These are phyloP conservation scores for Hansenula sp. DNA, from an alignment of 1,139 yeast species.

Conservation along the genomic window DNA sequence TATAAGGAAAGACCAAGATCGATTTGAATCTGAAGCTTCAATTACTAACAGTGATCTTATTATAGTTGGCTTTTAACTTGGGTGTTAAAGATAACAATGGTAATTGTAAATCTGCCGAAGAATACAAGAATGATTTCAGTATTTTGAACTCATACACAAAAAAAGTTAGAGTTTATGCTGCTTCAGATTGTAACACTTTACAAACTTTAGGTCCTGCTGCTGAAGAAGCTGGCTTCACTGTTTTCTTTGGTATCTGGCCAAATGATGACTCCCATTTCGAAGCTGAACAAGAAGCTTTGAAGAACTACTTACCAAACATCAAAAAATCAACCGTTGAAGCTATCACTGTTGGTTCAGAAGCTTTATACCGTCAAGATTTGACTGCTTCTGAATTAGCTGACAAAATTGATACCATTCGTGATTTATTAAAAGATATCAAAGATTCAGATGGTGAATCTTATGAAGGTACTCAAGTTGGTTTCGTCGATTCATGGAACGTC, in stretches of 20 bases:
- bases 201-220: slow-evolving; percentile 84
- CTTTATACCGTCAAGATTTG: slow-evolving; percentile 80
- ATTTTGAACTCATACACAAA: slow-evolving; percentile 52
- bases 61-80: slow-evolving; percentile 61
- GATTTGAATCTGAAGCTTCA: neutral
- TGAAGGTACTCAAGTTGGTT: slow-evolving; percentile 72
- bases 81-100: slow-evolving; percentile 73
- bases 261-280: slow-evolving; percentile 69
- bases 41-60: slow-evolving; percentile 28
- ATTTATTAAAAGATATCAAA: slow-evolving; percentile 50
- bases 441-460: slow-evolving; percentile 83
- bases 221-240: slow-evolving; percentile 62
- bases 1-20: neutral
- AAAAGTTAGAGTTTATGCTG: slow-evolving; percentile 77
- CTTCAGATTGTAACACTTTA: slow-evolving; percentile 84
- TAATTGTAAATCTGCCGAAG: slow-evolving; percentile 65
- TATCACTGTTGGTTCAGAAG: slow-evolving; percentile 88
- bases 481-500: slow-evolving; percentile 94
- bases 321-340: slow-evolving; percentile 66
- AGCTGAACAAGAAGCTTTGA: slow-evolving; percentile 67
- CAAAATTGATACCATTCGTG: slow-evolving; percentile 57
- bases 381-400: slow-evolving; percentile 65
- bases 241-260: slow-evolving; percentile 90
- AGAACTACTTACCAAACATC: slow-evolving; percentile 63
- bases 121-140: slow-evolving; percentile 62